Evolutionary conservation across 2,329 filamentous ascomycete genomes (phyloP), one percentile per base, ranked within the genome.

Genomic region (Ascochyta lentis): DNA sequence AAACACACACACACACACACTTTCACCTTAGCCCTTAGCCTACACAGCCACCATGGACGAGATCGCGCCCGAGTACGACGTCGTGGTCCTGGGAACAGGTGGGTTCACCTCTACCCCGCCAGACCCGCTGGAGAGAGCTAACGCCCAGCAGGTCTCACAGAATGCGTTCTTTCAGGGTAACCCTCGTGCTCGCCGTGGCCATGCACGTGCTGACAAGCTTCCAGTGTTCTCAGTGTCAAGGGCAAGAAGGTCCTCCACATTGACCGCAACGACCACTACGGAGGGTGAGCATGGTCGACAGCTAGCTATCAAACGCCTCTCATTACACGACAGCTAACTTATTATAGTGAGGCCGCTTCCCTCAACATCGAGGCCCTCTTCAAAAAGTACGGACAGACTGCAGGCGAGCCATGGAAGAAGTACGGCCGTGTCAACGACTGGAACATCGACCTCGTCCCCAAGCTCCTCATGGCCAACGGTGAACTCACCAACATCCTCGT

Each of bases 191-290:
- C 40, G n/a, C 38, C 12, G 15, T 23, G 31, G 34, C 34, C 33
- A 27, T 41, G 41, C 43, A 26, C 26, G 19, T 52, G 22, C 64
- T 69, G 38, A 70, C 67, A 44, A 37, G 26, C 29, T 35, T 53
- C 64, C 71, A 92, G 93, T 79, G 93, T 99, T 60, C 83, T 98
- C 76, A 96, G 92, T 82, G 94, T 98, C 72, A 97, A 98, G 84
- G 94, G 94, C 78, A 94, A 96, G 85, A 98, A 98, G 84, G 95
- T 99, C 74, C 86, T 99, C 65, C 95, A 99, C 83, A 96, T 99
- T 77, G 95, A 98, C 81, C 89, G 93, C 76, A 98, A 98, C 77
- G 92, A 96, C 78, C 93, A 98, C 83, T 98, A 97, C 75, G 95
- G 95, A 85, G 95, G 92, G 93, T 96, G 82, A 72, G 90, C 84